Evolutionary conservation across 2,329 filamentous ascomycete genomes (phyloP), one percentile per base, ranked within the genome.

Genomic region (Paecilomyces sp.): DNA sequence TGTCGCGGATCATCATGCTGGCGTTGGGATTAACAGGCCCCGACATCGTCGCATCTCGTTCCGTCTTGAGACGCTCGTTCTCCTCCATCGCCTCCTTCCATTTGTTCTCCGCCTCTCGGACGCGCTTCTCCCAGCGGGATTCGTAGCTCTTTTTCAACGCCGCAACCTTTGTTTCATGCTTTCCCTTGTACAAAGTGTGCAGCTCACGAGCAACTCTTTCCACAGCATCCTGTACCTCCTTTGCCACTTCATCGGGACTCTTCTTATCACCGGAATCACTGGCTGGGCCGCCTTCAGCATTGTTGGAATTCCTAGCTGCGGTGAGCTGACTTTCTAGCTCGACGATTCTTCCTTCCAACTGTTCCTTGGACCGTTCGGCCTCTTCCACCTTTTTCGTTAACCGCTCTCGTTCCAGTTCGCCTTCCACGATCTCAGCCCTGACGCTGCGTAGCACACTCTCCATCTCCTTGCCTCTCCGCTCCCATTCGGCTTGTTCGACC

Each of bases 151-250:
- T 85, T 72, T 88, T 97, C 64, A 99, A 81, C 3, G 92, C 93
- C 0, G 90, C 85, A 53, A 97, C 93, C 79, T 99, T 99, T 63
- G 88, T 91, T 79, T 97, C 93, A 73, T 99, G 94, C 78, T 99
- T 99, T 71, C 89, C 87, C 79, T 97, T 97, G 83, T 99, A 99
- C 11, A 96, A 83, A 0, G 88, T 83, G 72, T 99, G 94, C 50
- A 99, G 83, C 71, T 99, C 94, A 31, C 91, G 85, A n/a, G 93
- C 92, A 50, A 97, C 92, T 65, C 92, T 91, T 75, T 96, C 91
- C 24, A 93, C 89, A 1, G 89, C 89, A 53, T 90, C 82, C 70
- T 97, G 92, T 56, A 96, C 89, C 64, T 96, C 91, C 47, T 79
- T 75, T 51, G 77, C 80, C 34, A 82, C 78, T 28, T 81, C 77